These are phyloP conservation scores for Berberis vulgaris DNA, from an alignment of 164 flowering plant species.

Conservation along the genomic window DNA sequence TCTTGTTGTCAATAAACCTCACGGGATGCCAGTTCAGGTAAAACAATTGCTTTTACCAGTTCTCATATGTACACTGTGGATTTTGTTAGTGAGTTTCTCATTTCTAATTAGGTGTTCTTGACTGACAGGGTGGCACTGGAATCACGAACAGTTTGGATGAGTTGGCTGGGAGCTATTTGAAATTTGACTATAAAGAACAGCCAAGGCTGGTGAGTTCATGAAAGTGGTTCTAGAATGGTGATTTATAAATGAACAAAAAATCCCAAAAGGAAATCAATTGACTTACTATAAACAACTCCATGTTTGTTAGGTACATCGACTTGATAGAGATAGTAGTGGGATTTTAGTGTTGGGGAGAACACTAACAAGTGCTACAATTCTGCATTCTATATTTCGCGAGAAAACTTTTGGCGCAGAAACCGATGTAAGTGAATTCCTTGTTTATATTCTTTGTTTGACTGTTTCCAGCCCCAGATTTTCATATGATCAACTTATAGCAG, in stretches of 20 bases:
- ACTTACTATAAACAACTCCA: no score
- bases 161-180: conserved; percentile 62
- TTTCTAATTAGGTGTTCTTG: neutral
- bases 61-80: no score
- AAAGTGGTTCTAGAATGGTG: no score
- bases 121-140: conserved; percentile 76
- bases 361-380: conserved; percentile 54
- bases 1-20: conserved; percentile 82
- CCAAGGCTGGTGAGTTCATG: conserved; percentile 78
- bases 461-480: no score
- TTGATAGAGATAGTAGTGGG: conserved; percentile 94
- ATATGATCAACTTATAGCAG: no score
- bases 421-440: conserved; percentile 30
- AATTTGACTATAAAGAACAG: conserved; percentile 50
- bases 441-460: neutral
- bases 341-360: conserved; percentile 93
- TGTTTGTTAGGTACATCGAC: conserved; percentile 64
- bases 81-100: no score
- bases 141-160: conserved; percentile 75
- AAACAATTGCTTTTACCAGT: no score
- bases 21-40: conserved; percentile 95
- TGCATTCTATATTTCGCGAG: conserved; percentile 94
- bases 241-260: no score
- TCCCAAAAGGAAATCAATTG: no score
- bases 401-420: conserved; percentile 63